Conservation (phyloP, 2,329 filamentous ascomycete genomes). For the Claviceps purpurea region DNA sequence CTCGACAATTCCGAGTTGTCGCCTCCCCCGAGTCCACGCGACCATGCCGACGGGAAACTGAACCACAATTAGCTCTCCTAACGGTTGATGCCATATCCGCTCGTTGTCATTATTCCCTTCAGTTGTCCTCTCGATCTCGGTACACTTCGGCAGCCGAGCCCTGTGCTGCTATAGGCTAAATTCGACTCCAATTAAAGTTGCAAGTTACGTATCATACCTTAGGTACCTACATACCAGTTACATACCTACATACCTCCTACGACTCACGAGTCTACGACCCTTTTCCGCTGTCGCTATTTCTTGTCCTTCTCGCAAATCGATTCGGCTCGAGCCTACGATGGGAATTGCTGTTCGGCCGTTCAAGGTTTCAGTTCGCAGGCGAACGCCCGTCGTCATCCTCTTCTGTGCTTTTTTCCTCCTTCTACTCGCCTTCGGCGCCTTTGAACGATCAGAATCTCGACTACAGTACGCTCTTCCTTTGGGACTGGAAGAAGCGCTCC, state of each 20-base stretch:
- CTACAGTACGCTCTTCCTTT: conserved; percentile 10
- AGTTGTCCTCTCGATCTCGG: not conserved
- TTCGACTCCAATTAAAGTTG: not conserved
- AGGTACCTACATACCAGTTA: no score
- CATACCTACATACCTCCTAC: not conserved
- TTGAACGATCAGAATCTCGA: conserved; percentile 5
- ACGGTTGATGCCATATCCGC: not conserved
- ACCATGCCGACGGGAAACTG: not conserved
- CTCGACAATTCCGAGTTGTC: not conserved
- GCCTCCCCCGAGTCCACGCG: not conserved
- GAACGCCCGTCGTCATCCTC: conserved; percentile 1
- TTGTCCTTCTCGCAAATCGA: not conserved
- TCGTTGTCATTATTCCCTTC: not conserved
- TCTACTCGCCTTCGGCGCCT: conserved; percentile 3
- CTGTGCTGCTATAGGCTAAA: not conserved
- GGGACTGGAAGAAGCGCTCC: conserved; percentile 10
- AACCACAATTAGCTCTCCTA: not conserved
- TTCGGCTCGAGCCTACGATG: not conserved
- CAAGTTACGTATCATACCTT: no score
- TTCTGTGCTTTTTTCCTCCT: not conserved
- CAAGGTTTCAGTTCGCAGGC: conserved; percentile 3
- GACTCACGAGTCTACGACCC: not conserved
- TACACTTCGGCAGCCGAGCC: not conserved
- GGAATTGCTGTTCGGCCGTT: conserved; percentile 5
- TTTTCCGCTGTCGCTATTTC: not conserved